A percentile compares a stretch with the other conserved stretches of the same genome.
Conservation (phyloP, 495 filamentous ascomycete genomes). For the Staphylotrichum longicolle region DNA sequence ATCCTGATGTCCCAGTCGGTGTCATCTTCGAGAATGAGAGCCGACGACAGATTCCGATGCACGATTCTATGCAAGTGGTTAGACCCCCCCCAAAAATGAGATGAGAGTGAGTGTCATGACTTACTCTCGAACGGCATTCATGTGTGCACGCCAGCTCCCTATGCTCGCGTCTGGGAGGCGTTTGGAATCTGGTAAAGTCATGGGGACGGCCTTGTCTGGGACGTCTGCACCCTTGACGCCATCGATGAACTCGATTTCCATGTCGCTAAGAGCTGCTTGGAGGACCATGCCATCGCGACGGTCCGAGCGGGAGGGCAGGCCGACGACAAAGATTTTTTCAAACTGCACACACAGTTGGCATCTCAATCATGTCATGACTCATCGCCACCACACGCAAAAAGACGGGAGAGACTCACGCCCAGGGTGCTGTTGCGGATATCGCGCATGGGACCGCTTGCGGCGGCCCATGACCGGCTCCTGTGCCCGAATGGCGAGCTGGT, state of each 20-base stretch:
- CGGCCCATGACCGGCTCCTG: neutral
- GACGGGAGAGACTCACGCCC: conserved; percentile 4
- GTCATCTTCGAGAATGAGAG: conserved; percentile 59
- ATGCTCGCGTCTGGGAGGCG: conserved; percentile 21
- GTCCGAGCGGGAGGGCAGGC: conserved; percentile 9
- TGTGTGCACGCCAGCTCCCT: conserved; percentile 32
- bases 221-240: conserved; percentile 4
- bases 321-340: conserved; percentile 4
- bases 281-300: conserved; percentile 6
- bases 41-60: conserved; percentile 44
- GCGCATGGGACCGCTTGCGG: neutral
- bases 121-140: conserved; percentile 34
- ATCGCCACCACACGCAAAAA: neutral
- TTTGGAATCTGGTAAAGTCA: conserved; percentile 5
- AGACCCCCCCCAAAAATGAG: neutral
- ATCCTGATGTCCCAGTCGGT: conserved; percentile 57
- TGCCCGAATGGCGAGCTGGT: neutral
- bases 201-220: conserved; percentile 41
- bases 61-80: conserved; percentile 37
- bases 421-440: conserved; percentile 7
- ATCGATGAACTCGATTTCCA: conserved; percentile 6
- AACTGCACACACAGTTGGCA: neutral
- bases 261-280: conserved; percentile 4
- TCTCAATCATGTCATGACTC: neutral
- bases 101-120: conserved; percentile 9